Conservation (phyloP, 2,329 filamentous ascomycete species). For the Pleomassaria siparia region DNA sequence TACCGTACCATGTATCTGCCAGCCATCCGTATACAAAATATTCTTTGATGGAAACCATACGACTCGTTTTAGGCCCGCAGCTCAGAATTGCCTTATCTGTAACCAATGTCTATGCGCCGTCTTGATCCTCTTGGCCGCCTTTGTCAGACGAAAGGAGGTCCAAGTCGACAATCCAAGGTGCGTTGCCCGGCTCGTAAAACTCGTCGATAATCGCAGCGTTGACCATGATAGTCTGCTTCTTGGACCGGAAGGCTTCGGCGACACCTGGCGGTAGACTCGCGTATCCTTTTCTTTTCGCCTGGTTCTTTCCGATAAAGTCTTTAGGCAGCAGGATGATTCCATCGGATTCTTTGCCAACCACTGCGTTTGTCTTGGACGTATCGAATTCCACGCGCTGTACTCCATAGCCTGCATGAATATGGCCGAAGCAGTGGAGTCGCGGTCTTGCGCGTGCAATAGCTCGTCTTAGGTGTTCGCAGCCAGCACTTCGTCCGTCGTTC, state of each 20-base stretch:
- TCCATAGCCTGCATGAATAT: conserved; percentile 57
- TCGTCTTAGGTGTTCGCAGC: conserved; percentile 56
- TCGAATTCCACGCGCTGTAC: conserved; percentile 37
- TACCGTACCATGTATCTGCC: neutral
- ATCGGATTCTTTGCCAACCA: conserved; percentile 7
- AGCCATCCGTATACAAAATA: neutral
- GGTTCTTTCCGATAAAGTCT: conserved; percentile 26
- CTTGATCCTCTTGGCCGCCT: neutral
- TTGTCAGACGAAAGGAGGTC: conserved; percentile 30
- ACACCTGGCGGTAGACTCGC: conserved; percentile 29
- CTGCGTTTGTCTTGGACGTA: neutral
- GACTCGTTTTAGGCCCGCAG: neutral
- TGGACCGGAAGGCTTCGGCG: conserved; percentile 19
- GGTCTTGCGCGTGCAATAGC: conserved; percentile 53
- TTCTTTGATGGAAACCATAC: neutral
- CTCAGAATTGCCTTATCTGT: too few relatives aligned
- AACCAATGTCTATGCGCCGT: neutral
- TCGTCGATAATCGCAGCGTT: conserved; percentile 58
- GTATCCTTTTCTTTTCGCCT: conserved; percentile 22
- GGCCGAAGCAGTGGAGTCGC: conserved; percentile 60
- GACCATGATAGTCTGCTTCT: conserved; percentile 56
- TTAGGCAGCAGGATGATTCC: conserved; percentile 12
- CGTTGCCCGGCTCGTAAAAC: conserved; percentile 49
- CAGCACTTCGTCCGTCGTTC: conserved; percentile 41
- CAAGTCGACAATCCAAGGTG: conserved; percentile 57